Evolutionary conservation across 148 eudicot genomes (phyloP).

Genomic region (Silene uniflora): DNA sequence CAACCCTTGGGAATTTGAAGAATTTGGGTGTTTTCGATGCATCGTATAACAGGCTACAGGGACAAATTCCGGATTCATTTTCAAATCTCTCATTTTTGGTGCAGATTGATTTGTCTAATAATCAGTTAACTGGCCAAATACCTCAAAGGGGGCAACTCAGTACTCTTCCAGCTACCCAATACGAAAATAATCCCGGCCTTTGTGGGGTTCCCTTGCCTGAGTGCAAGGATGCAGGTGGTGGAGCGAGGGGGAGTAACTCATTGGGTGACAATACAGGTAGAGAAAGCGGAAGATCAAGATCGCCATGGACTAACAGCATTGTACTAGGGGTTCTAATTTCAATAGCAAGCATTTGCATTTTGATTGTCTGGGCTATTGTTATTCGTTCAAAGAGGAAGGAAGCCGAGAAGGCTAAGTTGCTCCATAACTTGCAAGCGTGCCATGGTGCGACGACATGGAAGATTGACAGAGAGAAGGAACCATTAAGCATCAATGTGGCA

Average conservation of each 20-base stretch:
- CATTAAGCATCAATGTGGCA: slow-evolving; percentile 92
- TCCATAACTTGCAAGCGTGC: slow-evolving; percentile 54
- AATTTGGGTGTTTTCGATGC: slow-evolving; percentile 92
- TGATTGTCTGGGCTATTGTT: slow-evolving; percentile 70
- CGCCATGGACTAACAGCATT: slow-evolving; percentile 65
- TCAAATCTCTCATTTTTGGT: slow-evolving; percentile 83
- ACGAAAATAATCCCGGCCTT: slow-evolving; percentile 79
- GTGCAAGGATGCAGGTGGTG: slow-evolving; percentile 33
- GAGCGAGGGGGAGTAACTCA: slow-evolving; percentile 21
- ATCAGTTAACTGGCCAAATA: slow-evolving; percentile 78
- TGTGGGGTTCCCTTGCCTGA: slow-evolving; percentile 89
- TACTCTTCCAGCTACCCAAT: slow-evolving; percentile 88
- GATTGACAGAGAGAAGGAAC: slow-evolving; percentile 91
- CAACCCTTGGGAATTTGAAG: slow-evolving; percentile 76
- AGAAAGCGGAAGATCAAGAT: slow-evolving; percentile 27
- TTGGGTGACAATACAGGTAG: slow-evolving; percentile 27
- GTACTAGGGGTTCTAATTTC: slow-evolving; percentile 74
- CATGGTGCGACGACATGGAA: slow-evolving; percentile 88
- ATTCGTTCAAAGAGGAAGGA: slow-evolving; percentile 59
- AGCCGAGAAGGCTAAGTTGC: slow-evolving; percentile 72
- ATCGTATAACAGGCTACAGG: slow-evolving; percentile 82
- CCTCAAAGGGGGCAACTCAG: slow-evolving; percentile 89
- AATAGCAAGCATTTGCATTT: slow-evolving; percentile 54
- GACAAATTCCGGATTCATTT: slow-evolving; percentile 83
- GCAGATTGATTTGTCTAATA: slow-evolving; percentile 88